phyloP scores from a whole-genome alignment of 202 grass and related monocot species.

The Setaria italica region DNA sequence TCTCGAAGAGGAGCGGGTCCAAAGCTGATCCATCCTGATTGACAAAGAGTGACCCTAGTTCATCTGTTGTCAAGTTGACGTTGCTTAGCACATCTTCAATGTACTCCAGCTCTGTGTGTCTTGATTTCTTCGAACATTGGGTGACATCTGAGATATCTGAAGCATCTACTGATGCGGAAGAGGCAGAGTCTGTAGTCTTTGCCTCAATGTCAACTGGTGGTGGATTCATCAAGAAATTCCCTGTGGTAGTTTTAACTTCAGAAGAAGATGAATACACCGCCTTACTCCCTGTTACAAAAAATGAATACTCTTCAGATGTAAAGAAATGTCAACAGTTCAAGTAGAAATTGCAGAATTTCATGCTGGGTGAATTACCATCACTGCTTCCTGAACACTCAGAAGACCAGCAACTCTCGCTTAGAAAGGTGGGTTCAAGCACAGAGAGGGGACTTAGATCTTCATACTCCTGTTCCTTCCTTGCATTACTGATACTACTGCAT shows the following conservation, averaged over 20 bases:
- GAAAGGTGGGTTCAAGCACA: slow-evolving; percentile 64
- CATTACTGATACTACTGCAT: slow-evolving; percentile 51
- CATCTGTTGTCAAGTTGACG: slow-evolving; percentile 49
- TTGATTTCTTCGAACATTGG: slow-evolving; percentile 41
- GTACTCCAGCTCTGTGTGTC: slow-evolving; percentile 55
- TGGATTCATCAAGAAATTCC: slow-evolving; percentile 47
- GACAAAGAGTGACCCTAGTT: slow-evolving; percentile 46
- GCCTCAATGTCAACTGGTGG: slow-evolving; percentile 46
- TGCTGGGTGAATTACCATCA: slow-evolving; percentile 50
- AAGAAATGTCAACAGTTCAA: slow-evolving; percentile 9
- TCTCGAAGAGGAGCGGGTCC: slow-evolving; percentile 63
- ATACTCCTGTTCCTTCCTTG: slow-evolving; percentile 46
- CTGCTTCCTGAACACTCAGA: slow-evolving; percentile 64
- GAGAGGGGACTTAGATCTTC: slow-evolving; percentile 71
- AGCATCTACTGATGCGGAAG: slow-evolving; percentile 51
- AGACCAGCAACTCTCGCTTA: slow-evolving; percentile 66
- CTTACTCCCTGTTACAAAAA: slow-evolving; percentile 54
- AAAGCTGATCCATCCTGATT: slow-evolving; percentile 46
- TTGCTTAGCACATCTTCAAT: slow-evolving; percentile 60
- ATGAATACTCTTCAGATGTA: slow-evolving; percentile 17
- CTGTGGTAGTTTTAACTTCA: slow-evolving; percentile 52
- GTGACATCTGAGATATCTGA: slow-evolving; percentile 56
- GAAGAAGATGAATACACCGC: slow-evolving; percentile 37
- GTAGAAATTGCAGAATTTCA: slow-evolving; percentile 34
- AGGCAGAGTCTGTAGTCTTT: slow-evolving; percentile 61